Evolutionary conservation across 2,329 filamentous ascomycete species (phyloP).

Genomic region (Paraphaeosphaeria sporulosa): DNA sequence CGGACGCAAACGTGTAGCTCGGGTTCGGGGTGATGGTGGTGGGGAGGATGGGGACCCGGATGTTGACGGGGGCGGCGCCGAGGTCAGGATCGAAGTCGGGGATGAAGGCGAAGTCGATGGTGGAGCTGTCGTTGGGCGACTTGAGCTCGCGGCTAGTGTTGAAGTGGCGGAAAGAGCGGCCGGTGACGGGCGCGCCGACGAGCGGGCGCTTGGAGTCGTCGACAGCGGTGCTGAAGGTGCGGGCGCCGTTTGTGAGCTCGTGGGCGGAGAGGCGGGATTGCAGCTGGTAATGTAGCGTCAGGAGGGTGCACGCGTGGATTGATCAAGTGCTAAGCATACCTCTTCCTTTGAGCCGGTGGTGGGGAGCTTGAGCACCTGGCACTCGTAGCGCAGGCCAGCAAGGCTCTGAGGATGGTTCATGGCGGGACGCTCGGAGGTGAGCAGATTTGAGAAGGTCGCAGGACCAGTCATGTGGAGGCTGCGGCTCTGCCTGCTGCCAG

Average conservation of each 20-base stretch:
- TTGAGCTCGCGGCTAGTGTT: slow-evolving; percentile 67
- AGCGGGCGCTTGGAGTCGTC: slow-evolving; percentile 55
- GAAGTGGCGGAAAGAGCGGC: slow-evolving; percentile 60
- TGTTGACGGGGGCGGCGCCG: slow-evolving; percentile 40
- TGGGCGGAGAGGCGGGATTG: slow-evolving; percentile 61
- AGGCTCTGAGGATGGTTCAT: slow-evolving; percentile 60
- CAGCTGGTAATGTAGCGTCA: slow-evolving; percentile 50
- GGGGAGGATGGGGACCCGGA: slow-evolving; percentile 60
- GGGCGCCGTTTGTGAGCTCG: slow-evolving; percentile 58
- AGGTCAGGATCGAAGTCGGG: slow-evolving; percentile 59
- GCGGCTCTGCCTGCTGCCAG: slow-evolving; percentile 52
- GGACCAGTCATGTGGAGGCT: slow-evolving; percentile 67
- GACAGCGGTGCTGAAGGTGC: slow-evolving; percentile 64
- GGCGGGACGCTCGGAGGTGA: slow-evolving; percentile 60
- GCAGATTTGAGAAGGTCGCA: slow-evolving; percentile 61
- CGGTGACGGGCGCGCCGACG: slow-evolving; percentile 35
- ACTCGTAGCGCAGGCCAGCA: slow-evolving; percentile 60
- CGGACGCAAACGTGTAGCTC: slow-evolving; percentile 8
- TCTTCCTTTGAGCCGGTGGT: slow-evolving; percentile 58
- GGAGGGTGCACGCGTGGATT: slow-evolving; percentile 1
- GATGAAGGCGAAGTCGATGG: slow-evolving; percentile 70
- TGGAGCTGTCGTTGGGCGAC: slow-evolving; percentile 64
- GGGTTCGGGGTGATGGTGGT: slow-evolving; percentile 27
- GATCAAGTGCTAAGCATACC: slow-evolving; percentile 41
- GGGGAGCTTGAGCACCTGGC: slow-evolving; percentile 58